Conservation (phyloP, 805 yeast species). For the Clavispora asparagi region DNA sequence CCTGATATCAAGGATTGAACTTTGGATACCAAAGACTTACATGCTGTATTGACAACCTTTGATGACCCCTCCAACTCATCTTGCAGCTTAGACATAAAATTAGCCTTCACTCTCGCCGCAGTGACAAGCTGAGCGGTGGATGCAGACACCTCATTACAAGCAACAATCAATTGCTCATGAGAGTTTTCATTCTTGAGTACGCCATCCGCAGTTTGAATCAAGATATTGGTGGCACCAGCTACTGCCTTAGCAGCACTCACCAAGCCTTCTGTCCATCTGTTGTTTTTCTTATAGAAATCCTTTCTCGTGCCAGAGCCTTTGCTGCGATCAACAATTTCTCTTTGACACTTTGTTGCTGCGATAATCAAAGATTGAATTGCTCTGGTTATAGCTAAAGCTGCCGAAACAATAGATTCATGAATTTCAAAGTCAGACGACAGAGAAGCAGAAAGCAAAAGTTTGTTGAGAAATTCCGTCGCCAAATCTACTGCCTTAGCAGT, state of each 20-base stretch:
- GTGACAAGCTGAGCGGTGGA: slow-evolving; percentile 91
- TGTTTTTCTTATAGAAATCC: slow-evolving; percentile 80
- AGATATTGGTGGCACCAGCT: slow-evolving; percentile 74
- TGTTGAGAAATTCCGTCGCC: slow-evolving; percentile 58
- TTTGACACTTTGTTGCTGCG: slow-evolving; percentile 76
- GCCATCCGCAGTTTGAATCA: slow-evolving; percentile 84
- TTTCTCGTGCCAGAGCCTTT: slow-evolving; percentile 61
- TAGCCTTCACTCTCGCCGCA: slow-evolving; percentile 82
- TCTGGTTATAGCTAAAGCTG: slow-evolving; percentile 75
- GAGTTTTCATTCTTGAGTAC: slow-evolving; percentile 58
- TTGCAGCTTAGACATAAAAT: slow-evolving; percentile 70
- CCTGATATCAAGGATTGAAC: slow-evolving; percentile 57
- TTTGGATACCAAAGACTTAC: slow-evolving; percentile 63
- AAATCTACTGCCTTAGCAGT: slow-evolving; percentile 66
- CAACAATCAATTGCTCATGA: slow-evolving; percentile 81
- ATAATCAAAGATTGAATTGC: slow-evolving; percentile 68
- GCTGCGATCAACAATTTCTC: slow-evolving; percentile 72
- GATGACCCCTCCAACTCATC: slow-evolving; percentile 66
- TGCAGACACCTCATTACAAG: slow-evolving; percentile 88
- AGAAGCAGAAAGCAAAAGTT: slow-evolving; percentile 48
- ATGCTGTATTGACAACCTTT: slow-evolving; percentile 66
- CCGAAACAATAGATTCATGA: slow-evolving; percentile 69
- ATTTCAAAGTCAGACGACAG: slow-evolving; percentile 59
- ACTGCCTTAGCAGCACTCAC: slow-evolving; percentile 86
- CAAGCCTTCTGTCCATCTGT: slow-evolving; percentile 91